These are phyloP conservation scores for Podosphaera fusca DNA, from an alignment of 2,329 filamentous ascomycete species.

Conservation along the genomic window DNA sequence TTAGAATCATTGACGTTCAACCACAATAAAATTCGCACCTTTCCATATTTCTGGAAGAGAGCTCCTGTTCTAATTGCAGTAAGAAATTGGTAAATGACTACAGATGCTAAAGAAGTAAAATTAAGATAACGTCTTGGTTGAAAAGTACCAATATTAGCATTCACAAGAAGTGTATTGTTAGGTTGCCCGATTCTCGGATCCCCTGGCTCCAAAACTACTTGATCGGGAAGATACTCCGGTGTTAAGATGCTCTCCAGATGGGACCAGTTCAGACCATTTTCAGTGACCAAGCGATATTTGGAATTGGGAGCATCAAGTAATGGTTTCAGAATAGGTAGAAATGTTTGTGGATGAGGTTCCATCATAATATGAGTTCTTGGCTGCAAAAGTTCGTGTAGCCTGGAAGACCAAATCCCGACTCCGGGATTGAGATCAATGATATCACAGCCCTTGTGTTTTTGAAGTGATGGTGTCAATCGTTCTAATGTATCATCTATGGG, in stretches of 20 bases:
- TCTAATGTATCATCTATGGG: slow-evolving; percentile 21
- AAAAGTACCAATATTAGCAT: slow-evolving; percentile 38
- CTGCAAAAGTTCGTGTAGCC: slow-evolving; percentile 49
- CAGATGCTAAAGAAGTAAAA: slow-evolving; percentile 31
- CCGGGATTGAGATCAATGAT: slow-evolving; percentile 76
- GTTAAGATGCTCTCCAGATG: slow-evolving; percentile 32
- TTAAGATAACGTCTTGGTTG: slow-evolving; percentile 20
- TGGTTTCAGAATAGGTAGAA: slow-evolving; percentile 34
- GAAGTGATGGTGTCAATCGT: slow-evolving; percentile 45
- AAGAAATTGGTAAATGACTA: slow-evolving; percentile 39
- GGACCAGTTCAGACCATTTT: slow-evolving; percentile 34
- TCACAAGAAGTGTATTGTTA: slow-evolving; percentile 54
- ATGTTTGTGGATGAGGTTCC: slow-evolving; percentile 41
- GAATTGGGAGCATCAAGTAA: slow-evolving; percentile 27
- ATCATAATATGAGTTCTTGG: slow-evolving; percentile 68
- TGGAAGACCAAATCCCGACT: slow-evolving; percentile 52
- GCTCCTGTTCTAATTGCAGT: slow-evolving; percentile 30
- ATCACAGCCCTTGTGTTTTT: slow-evolving; percentile 54
- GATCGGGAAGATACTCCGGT: slow-evolving; percentile 28
- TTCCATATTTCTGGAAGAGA: slow-evolving; percentile 52
- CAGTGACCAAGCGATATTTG: slow-evolving; percentile 25
- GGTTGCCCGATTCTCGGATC: slow-evolving; percentile 20
- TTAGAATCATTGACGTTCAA: slow-evolving; percentile 31
- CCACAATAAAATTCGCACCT: slow-evolving; percentile 61
- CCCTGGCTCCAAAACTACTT: slow-evolving; percentile 19